Base-by-base conservation (phyloP, 2,329 filamentous ascomycete species). In the Gaeumannomyces tritici region DNA sequence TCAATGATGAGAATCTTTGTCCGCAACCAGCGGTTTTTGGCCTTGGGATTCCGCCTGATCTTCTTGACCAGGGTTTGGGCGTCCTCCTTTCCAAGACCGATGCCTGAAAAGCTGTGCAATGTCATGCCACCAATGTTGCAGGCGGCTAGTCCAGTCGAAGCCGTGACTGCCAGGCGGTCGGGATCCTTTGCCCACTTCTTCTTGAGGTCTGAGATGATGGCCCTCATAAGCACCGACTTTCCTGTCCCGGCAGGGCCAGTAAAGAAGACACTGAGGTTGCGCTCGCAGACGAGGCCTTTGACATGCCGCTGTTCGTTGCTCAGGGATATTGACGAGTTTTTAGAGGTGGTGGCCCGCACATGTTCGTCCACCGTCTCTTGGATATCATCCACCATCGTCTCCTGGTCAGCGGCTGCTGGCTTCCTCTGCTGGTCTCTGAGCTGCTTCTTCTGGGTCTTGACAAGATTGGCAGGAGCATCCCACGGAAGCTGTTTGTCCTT, bases 71-170 rank as follows among this genome's bases (percentile, higher is more conserved):
- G 80, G 35, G 89, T 85, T 21, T 86, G 83, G 4, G 88, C 89
- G 54, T 90, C 83, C 69, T 98, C 95, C 74, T 98, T 98, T 51
- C 95, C 95, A 18, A 99, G 80, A 0, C 95, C 96, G 68, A 99
- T 97, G 3, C 95, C 95, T 15, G 93, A 84, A 76, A 97, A 99
- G 73, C 93, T 97, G 76, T 99, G 95, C 21, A 99, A 80, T 0
- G 95, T 99, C 62, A 96, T 91, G 69, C 95, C 95, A 47, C 93
- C 93, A 66, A 99, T 93, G 69, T 99, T 98, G 77, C 93, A 98
- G 26, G 95, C 95, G 59, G 95, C 96, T 61, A 99, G 82, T 58
- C 95, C 95, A 0, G 95, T 99, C 0, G 95, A 99, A 9, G 95
- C 95, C 1, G 95, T 98, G 29, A 99, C 90, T 6, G 93, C 93